Evolutionary conservation across 2,329 filamentous ascomycete genomes (phyloP).

Genomic region (Stagonosporopsis rhizophila): DNA sequence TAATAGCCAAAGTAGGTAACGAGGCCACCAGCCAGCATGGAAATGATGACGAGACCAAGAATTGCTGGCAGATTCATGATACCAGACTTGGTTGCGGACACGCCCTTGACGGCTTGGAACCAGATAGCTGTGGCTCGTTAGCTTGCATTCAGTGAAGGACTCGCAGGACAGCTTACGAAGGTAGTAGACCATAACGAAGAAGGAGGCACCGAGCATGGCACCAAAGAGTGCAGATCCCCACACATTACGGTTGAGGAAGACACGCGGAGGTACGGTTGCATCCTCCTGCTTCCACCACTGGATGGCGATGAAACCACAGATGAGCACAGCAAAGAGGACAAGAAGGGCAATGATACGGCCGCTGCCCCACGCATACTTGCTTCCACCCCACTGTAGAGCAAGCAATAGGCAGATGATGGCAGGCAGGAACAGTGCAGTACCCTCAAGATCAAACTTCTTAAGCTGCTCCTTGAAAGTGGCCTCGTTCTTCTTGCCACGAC

Average conservation of each 20-base stretch:
- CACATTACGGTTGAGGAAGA: conserved; percentile 56
- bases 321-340: conserved; percentile 54
- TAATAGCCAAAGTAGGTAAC: conserved; percentile 57
- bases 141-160: background rate
- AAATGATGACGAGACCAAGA: conserved; percentile 54
- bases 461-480: conserved; percentile 49
- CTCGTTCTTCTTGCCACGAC: conserved; percentile 43
- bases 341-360: conserved; percentile 57
- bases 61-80: conserved; percentile 59
- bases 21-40: conserved; percentile 49
- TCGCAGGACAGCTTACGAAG: conserved; percentile 35
- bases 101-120: conserved; percentile 60
- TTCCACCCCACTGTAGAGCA: conserved; percentile 60
- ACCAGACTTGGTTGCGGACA: conserved; percentile 54
- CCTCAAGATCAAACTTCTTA: conserved; percentile 56
- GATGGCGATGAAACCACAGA: conserved; percentile 51
- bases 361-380: conserved; percentile 55
- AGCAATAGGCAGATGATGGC: conserved; percentile 58
- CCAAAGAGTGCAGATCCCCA: conserved; percentile 52
- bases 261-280: conserved; percentile 56
- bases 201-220: conserved; percentile 52
- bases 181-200: conserved; percentile 56
- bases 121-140: conserved; percentile 48
- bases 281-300: conserved; percentile 54
- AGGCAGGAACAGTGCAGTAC: conserved; percentile 54